Evolutionary conservation across 495 filamentous ascomycete species (phyloP), one percentile per base, ranked within the genome.

Genomic region (Aspergillus homomorphus): DNA sequence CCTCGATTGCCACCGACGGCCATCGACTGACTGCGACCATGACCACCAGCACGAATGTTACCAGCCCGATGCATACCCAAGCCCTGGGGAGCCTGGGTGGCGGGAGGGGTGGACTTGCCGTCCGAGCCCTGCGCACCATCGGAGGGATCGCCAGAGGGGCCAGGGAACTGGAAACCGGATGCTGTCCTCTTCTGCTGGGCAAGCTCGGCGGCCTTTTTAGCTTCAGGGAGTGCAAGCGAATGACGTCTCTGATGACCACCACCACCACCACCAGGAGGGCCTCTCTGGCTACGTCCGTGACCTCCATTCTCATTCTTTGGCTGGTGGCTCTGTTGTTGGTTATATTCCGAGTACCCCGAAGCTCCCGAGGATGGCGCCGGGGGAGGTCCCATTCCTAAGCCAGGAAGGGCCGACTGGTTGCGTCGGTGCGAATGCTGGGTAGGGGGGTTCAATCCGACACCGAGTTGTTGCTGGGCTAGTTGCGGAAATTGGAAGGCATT

Each of bases 151-250:
- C 80, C 73, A 43, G 79, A 78, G 50, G 94, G 88, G 45, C 86
- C 82, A 50, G 94, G 95, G 70, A 98, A 98, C 71, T 98, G 95
- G 72, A 98, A 98, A 18, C 84, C 89, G 58, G 90, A 89, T 14
- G 92, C 92, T 23, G 91, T 94, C 67, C 93, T 83, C 76, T 97
- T 98, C 75, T 96, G 92, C 76, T 98, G 95, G 45, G 94, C 94
- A 19, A 96, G 72, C 70, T 98, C 94, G 45, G 94, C 94, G 26
- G 95, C 95, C 77, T 96, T 97, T 80, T 96, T 98, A 24, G 94
- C 94, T 72, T 98, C 94, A 4, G 92, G 90, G 55, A 98, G 75
- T 48, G 92, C 95, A 54, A 98, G 82, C 19, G 94, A 98, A 73
- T 98, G 94, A 70, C 94, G 89, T 61, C 94, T 86, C 71, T 94